Evolutionary conservation across 1,284 basidiomycete species (phyloP), one percentile per base, ranked within the genome.

Genomic region (Trametes hirsuta): DNA sequence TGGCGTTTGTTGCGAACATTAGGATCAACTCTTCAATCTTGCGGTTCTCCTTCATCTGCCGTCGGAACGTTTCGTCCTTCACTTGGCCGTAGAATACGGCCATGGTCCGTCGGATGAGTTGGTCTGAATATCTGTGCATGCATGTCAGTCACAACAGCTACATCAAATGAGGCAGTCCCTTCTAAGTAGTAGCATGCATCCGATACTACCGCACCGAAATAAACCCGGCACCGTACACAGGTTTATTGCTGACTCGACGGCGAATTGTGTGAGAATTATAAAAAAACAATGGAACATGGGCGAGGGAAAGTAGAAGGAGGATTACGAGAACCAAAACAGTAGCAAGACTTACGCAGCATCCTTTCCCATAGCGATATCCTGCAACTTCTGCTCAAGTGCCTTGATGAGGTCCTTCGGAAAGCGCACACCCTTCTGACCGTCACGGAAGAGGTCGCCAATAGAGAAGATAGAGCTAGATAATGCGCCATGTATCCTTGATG

Each of bases 1-100:
- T 94, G 4, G 95, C 92, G 46, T 94, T 88, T 2, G 95, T 93
- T 14, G 96, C 95, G 70, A 98, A 98, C 81, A 93, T 91, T 53
- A 99, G 82, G 63, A 99, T 97, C 59, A 99, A 87, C 66, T 98
- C 95, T 76, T 99, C 97, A 54, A 98, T 92, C 78, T 97, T 97
- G 48, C 97, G 84, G 70, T 95, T 96, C 74, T 98, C 95, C 74
- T 95, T 94, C 85, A 98, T 90, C 70, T 95, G 93, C 44, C 86
- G 84, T 63, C 91, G 87, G 78, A 96, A 96, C 35, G 80, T 82
- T 50, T 93, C 89, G 61, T 93, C 88, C 71, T 90, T 89, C 74
- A 94, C 93, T 65, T 92, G 91, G 5, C 90, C 90, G 74, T 95
- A 97, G 75, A 97, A 97, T 34, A 91, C 87, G 51, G 90, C 95